Evolutionary conservation across 2,329 filamentous ascomycete species (phyloP).

Genomic region (Exophiala spinifera): DNA sequence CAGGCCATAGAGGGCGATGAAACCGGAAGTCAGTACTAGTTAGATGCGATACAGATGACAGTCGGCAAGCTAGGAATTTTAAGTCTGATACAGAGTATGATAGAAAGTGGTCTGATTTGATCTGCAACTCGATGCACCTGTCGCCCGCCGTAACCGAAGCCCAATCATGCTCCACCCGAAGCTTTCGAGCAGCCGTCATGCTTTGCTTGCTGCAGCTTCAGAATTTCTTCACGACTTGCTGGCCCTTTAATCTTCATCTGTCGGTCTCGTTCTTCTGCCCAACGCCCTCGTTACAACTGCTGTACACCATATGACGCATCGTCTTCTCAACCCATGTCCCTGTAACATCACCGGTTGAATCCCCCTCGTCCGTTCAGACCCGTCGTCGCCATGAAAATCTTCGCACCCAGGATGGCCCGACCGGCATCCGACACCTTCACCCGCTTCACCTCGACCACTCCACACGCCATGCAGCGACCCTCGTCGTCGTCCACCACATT

Average conservation of each 20-base stretch:
- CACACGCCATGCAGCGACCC: slow-evolving; percentile 46
- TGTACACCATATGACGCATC: background rate
- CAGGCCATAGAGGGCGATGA: no score
- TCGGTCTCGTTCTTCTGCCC: background rate
- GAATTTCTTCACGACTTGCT: background rate
- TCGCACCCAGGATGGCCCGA: slow-evolving; percentile 30
- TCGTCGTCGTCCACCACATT: slow-evolving; percentile 18
- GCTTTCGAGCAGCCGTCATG: background rate
- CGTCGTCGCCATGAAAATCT: slow-evolving; percentile 10
- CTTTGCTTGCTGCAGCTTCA: background rate
- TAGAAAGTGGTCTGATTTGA: background rate
- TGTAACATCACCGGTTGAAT: background rate
- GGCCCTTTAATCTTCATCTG: background rate
- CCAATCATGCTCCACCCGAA: no score
- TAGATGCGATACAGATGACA: no score
- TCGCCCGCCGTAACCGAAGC: background rate
- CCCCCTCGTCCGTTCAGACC: background rate
- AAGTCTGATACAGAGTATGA: no score
- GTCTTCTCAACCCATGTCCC: background rate
- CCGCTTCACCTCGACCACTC: slow-evolving; percentile 50
- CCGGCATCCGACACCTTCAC: slow-evolving; percentile 45
- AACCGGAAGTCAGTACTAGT: no score
- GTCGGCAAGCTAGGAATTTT: no score
- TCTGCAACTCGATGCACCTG: background rate
- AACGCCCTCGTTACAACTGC: no score